Conservation (phyloP, 2,329 filamentous ascomycete genomes). For the Venturia oleaginea region DNA sequence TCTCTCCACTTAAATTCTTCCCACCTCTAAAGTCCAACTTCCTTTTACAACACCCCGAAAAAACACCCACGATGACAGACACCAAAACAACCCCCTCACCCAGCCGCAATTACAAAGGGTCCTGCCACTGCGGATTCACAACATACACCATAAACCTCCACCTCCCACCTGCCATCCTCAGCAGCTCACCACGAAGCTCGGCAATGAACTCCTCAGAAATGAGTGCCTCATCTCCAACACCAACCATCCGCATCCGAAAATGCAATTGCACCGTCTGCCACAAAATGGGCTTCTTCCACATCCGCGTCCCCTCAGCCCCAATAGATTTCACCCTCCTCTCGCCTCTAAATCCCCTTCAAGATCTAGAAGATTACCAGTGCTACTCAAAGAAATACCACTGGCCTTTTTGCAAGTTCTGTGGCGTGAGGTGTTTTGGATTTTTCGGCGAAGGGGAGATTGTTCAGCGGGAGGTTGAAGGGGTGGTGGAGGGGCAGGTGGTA, state of each 20-base stretch:
- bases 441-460: conserved; percentile 25
- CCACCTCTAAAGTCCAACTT: not conserved
- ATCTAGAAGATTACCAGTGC: conserved; percentile 10
- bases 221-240: conserved; percentile 8
- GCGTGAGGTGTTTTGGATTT: conserved; percentile 36
- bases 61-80: conserved; percentile 17
- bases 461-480: conserved; percentile 11
- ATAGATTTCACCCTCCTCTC: conserved; percentile 40
- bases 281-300: conserved; percentile 40
- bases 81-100: conserved; percentile 15
- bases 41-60: not conserved
- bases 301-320: conserved; percentile 28
- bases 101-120: conserved; percentile 26
- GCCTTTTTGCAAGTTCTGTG: conserved; percentile 41
- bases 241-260: conserved; percentile 25
- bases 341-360: conserved; percentile 27
- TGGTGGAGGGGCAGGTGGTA: too few relatives aligned
- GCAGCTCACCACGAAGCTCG: not conserved
- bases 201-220: not conserved
- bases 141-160: conserved; percentile 37
- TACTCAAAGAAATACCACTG: conserved; percentile 20
- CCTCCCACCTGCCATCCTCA: conserved; percentile 26
- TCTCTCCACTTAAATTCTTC: not conserved
- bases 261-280: conserved; percentile 45
- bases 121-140: conserved; percentile 39